Base-by-base conservation (phyloP, 345 rosid genomes). In the Clausena lansium region DNA sequence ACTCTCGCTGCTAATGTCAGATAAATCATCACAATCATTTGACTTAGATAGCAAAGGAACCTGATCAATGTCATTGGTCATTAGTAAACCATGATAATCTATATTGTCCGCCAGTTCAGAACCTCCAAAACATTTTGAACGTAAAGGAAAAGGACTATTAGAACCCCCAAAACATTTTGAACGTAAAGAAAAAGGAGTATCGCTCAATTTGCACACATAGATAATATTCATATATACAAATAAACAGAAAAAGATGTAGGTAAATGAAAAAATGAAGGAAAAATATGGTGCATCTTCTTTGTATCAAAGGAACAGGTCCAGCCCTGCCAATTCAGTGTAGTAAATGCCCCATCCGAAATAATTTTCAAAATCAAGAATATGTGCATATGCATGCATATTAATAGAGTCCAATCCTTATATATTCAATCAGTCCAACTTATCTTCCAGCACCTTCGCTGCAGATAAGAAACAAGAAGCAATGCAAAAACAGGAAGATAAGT, bases 401-500 rank as follows among this genome's bases (percentile, higher is more conserved):
- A 73, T 19, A 13, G 33, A 67, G 33, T 27, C 73, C 33, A 9
- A 9, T 41, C 61, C 70, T 14, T 41, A 55, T 54, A 30, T 27
- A 25, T 10, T 24, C 57, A 75, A 25, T 25, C 58, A 9, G n/a
- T 41, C 50, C 58, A 13, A 50, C 75, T 33, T 25, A n/a, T 45
- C 36, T n/a, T 38, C 55, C 38, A 9, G 71, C 52, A 27, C 25
- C 32, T 28, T 55, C 27, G 67, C 67, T 78, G 67, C 74, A 72
- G 25, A 30, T 20, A 7, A 30, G 20, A 55, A 70, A 64, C 36
- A 61, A 76, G 57, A 35, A 60, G 60, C 47, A n/a, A 67, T 33
- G 65, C 70, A 45, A 75, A 71, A 28, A 39, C 36, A 70, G 33
- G 25, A 70, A 70, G 36, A 28, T 25, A 70, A 57, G 67, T 14